These are phyloP conservation scores for Rachicladosporium sp. DNA, from an alignment of 2,329 filamentous ascomycete species.

Conservation along the genomic window DNA sequence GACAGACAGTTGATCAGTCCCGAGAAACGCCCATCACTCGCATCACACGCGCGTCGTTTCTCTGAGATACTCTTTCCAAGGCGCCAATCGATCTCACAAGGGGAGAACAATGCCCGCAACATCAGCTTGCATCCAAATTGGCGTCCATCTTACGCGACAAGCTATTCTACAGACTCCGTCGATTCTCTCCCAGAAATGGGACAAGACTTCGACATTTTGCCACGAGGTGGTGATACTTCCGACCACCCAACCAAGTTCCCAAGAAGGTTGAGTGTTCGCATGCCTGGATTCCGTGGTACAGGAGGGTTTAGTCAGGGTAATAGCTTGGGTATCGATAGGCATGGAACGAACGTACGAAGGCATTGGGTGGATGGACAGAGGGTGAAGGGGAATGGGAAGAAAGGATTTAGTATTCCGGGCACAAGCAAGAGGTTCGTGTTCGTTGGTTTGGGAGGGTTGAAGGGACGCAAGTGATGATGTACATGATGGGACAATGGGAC, in stretches of 20 bases:
- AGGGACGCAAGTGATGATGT: too few species aligned
- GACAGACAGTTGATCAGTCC: too few species aligned
- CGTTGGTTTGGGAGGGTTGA: constrained; percentile 27
- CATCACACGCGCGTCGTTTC: too few species aligned
- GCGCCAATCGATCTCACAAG: too few species aligned
- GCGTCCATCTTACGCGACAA: too few species aligned
- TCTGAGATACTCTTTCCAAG: too few species aligned
- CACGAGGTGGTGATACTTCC: constrained; percentile 34
- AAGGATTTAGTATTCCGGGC: constrained; percentile 5
- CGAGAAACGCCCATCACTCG: too few species aligned
- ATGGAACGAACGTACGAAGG: constrained; percentile 31
- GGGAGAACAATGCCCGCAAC: too few species aligned
- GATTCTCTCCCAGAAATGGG: constrained; percentile 2
- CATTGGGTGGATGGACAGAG: constrained; percentile 1
- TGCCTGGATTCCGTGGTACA: constrained; percentile 28
- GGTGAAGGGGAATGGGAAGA: constrained; percentile 4
- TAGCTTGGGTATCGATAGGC: constrained; percentile 42
- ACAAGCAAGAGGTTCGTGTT: constrained; percentile 37
- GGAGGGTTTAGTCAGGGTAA: constrained; percentile 42
- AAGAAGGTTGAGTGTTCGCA: constrained; percentile 20
- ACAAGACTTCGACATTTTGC: constrained; percentile 21
- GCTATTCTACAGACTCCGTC: too few species aligned
- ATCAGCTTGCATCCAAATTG: too few species aligned
- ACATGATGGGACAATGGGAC: too few species aligned
- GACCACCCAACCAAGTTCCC: constrained; percentile 17